phyloP scores from a whole-genome alignment of 164 flowering plant genomes.

The Vitis cinerea region DNA sequence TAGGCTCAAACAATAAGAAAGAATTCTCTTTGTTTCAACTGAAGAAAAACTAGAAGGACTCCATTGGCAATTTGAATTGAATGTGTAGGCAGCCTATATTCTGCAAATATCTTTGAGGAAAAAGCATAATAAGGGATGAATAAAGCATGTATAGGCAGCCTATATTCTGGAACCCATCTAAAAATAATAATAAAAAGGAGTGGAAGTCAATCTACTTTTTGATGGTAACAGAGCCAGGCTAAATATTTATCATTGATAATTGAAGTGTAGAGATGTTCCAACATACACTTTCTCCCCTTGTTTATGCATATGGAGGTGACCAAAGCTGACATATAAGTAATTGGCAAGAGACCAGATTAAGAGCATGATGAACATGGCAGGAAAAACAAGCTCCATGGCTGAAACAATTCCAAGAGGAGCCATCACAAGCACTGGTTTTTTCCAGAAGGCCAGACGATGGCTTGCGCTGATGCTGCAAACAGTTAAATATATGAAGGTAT shows the following conservation, averaged over 20 bases:
- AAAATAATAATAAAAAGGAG: no score
- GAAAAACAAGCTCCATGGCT: constrained; percentile 32
- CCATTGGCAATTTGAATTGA: no score
- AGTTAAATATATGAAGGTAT: not conserved
- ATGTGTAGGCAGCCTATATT: no score
- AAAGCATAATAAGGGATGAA: no score
- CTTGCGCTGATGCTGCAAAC: constrained; percentile 6
- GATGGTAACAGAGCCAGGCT: no score
- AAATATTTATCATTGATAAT: no score
- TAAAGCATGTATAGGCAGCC: no score
- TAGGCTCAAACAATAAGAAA: not conserved
- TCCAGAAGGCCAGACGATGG: constrained; percentile 12
- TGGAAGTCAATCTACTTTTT: no score
- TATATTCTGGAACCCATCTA: no score
- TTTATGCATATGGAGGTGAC: constrained; percentile 27
- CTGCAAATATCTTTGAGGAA: no score
- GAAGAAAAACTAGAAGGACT: no score
- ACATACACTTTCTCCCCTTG: constrained; percentile 41
- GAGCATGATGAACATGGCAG: constrained; percentile 46
- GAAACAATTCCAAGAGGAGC: constrained; percentile 47
- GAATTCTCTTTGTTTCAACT: no score
- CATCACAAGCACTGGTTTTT: constrained; percentile 34
- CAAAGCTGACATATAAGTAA: constrained; percentile 38
- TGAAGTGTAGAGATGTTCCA: not conserved
- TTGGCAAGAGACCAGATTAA: constrained; percentile 56